Percentiles rank a stretch among this genome's conserved stretches.
Conservation (phyloP, 345 rosid species). For the Euphorbia tirucalli region DNA sequence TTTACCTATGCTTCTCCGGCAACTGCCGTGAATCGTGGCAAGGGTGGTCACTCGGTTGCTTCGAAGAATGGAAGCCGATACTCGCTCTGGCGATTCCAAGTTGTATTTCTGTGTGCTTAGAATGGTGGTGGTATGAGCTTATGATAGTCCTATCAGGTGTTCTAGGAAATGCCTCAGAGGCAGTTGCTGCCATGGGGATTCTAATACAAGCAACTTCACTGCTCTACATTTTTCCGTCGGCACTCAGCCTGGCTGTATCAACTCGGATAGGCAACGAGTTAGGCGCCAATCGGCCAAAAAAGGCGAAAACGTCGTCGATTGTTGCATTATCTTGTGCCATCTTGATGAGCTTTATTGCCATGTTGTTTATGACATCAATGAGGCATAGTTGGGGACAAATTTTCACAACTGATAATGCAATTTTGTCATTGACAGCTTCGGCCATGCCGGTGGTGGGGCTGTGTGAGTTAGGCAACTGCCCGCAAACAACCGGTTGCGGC, state of each 20-base stretch:
- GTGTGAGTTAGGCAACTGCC: slow-evolving; percentile 58
- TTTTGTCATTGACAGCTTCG: slow-evolving; percentile 37
- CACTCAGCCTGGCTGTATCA: slow-evolving; percentile 46
- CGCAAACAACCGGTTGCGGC: slow-evolving; percentile 57
- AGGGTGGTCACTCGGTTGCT: slow-evolving; percentile 43
- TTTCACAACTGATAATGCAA: slow-evolving; percentile 40
- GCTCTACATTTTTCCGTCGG: slow-evolving; percentile 50
- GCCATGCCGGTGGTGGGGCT: slow-evolving; percentile 50
- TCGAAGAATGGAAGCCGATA: slow-evolving; percentile 41
- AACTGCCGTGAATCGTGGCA: slow-evolving; percentile 44
- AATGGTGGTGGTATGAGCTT: slow-evolving; percentile 71
- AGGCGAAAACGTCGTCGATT: slow-evolving; percentile 36
- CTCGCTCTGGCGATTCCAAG: slow-evolving; percentile 47
- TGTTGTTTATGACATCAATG: slow-evolving; percentile 36
- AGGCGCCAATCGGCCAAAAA: slow-evolving; percentile 38
- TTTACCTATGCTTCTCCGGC: slow-evolving; percentile 38
- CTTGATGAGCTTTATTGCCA: slow-evolving; percentile 32
- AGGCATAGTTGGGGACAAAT: slow-evolving; percentile 44
- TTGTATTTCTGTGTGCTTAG: slow-evolving; percentile 50
- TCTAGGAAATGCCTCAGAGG: slow-evolving; percentile 35
- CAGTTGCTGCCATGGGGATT: slow-evolving; percentile 56
- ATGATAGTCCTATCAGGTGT: slow-evolving; percentile 54
- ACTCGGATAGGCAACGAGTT: slow-evolving; percentile 48
- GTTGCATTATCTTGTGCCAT: slow-evolving; percentile 38
- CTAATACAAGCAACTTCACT: slow-evolving; percentile 50